Evolutionary conservation across 345 rosid species (phyloP), one percentile per base, ranked within the genome.

Genomic region (Ceriops zippeliana): DNA sequence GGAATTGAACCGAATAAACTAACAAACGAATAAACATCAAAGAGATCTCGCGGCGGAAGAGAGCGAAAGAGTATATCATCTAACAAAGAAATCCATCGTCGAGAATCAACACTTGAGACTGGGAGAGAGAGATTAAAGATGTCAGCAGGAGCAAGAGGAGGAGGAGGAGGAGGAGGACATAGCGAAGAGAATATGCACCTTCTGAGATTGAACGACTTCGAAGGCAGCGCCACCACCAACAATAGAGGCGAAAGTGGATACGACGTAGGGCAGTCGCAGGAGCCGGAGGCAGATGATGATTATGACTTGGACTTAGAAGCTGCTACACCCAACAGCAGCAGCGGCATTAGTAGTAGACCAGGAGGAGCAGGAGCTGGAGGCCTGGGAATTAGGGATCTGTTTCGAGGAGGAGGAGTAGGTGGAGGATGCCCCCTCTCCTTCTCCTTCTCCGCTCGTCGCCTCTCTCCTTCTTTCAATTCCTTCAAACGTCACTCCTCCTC

Each of bases 171-270:
- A 42, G 49, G 49, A 42, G 17, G 15, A 1, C 15, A 11, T 2
- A 38, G 49, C 31, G 70, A 76, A 76, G 83, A 83, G 31, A 72
- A 83, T n/a, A 72, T 71, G 63, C 75, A 72, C 64, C 74, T 81
- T 4, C 63, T 83, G 42, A 73, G 84, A 78, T 78, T 82, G 59
- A 78, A 65, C 30, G 9, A 42, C 49, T 13, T 11, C 49, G 8
- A 7, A 7, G 15, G 7, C 53, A 32, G 7, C 58, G 26, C 22
- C 68, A 59, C 5, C 51, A 68, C 65, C 28, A 32, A 63, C 52
- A 49, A 24, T 52, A 65, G 15, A 21, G 26, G 58, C 21, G 58
- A 53, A n/a, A 53, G 26, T 21, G 26, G 20, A 53, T 5, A 53
- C 4, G 58, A 53, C 46, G 15, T 2, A 42, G 49, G 17, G 49